Base-by-base conservation (phyloP, 352 stramenopile species). In the Globisporangium irregulare region DNA sequence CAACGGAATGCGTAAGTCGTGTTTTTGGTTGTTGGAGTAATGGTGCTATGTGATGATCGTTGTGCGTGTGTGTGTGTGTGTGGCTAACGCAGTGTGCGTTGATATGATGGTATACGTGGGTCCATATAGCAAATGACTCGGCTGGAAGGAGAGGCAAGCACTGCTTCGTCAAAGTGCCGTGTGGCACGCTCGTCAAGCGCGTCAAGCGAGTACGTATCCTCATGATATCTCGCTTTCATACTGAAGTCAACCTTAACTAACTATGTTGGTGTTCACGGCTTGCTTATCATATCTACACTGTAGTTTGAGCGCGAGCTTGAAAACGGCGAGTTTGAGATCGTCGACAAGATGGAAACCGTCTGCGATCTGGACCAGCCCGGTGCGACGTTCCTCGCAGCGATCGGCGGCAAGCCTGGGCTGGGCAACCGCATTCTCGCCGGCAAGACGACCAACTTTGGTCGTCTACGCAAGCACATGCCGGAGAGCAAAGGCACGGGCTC, bases 111-210 rank as follows among this genome's bases (percentile, higher is more conserved):
- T 73, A 7, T 64, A 27, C 54, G 46, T 64, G 34, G 61, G 56
- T 43, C 27, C 57, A 22, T 55, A 3, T 48, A 96, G 88, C 88
- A 4, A 96, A 94, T 58, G 88, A 94, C 64, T 67, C 84, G 25
- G 86, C 88, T 15, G 88, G 88, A 12, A 84, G 80, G 20, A 77
- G 85, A 64, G 91, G 91, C 66, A 95, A 94, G 65, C 76, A 96
- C 69, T 84, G 85, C 53, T 64, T 87, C 12, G 77, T 97, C 10
- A 89, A 91, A 63, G 88, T 97, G 18, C 91, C 91, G 2, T 91
- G 86, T 22, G 91, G 91, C 25, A 97, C 91, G 24, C 80, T 95
- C 41, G 76, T 97, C 50, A 95, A 96, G 81, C 81, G 89, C 32
- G 85, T 97, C 22, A 82, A 94, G 32, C 87, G 87, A 24, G 79